Conservation (phyloP, 768 basidiomycete species). For the Rhizopogon vulgaris region DNA sequence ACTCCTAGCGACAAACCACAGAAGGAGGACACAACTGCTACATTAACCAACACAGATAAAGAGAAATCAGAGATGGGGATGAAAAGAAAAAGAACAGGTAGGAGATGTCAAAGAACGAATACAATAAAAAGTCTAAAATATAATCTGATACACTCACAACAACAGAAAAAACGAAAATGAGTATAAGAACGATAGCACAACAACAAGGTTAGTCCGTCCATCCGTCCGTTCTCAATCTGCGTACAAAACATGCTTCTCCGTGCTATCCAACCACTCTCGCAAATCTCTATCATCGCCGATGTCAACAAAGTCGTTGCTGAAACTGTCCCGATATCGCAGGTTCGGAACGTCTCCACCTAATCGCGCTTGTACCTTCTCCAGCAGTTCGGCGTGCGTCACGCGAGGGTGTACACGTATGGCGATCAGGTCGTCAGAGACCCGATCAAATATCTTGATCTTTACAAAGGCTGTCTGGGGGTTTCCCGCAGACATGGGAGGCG, state of each 20-base stretch:
- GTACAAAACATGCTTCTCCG: slow-evolving; percentile 80
- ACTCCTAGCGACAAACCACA: background rate
- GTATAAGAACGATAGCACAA: background rate
- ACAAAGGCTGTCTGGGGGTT: slow-evolving; percentile 85
- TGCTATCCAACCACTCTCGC: slow-evolving; percentile 66
- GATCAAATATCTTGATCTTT: slow-evolving; percentile 98
- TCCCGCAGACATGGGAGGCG: slow-evolving; percentile 67
- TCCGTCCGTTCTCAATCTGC: slow-evolving; percentile 45
- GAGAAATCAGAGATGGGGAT: background rate
- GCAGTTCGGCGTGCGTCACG: slow-evolving; percentile 78
- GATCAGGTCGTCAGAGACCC: slow-evolving; percentile 88
- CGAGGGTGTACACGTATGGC: slow-evolving; percentile 95
- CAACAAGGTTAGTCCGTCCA: slow-evolving; percentile 2
- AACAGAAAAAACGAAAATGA: background rate
- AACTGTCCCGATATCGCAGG: slow-evolving; percentile 72
- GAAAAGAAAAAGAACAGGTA: background rate
- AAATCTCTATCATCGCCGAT: slow-evolving; percentile 61
- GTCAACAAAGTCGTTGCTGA: slow-evolving; percentile 56
- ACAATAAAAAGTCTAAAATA: slow-evolving; percentile 22
- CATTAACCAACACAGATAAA: background rate
- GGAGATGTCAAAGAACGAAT: slow-evolving; percentile 21
- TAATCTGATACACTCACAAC: slow-evolving; percentile 12
- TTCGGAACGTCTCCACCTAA: slow-evolving; percentile 67
- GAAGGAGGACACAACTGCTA: background rate
- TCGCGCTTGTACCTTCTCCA: slow-evolving; percentile 88